These are phyloP conservation scores for Amphibolis antarctica DNA, from an alignment of 106 monocot genomes.

Conservation along the genomic window DNA sequence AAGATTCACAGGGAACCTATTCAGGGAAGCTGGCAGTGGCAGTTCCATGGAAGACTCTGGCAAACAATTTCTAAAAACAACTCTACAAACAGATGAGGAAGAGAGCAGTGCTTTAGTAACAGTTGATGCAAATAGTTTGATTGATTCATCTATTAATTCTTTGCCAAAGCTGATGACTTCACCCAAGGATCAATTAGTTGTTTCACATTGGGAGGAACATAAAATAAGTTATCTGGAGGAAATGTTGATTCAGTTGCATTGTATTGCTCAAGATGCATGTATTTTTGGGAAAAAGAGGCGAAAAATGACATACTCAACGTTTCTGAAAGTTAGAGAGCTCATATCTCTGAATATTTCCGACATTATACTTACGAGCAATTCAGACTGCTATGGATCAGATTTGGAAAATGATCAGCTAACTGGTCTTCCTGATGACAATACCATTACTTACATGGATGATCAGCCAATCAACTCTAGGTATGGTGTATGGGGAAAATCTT, in stretches of 20 bases:
- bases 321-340: neutral
- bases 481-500: neutral
- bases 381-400: neutral
- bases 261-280: neutral
- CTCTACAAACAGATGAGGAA: neutral
- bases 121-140: too few relatives aligned
- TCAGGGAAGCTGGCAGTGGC: neutral
- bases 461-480: neutral
- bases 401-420: neutral
- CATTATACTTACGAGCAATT: neutral
- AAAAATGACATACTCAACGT: neutral
- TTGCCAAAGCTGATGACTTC: neutral
- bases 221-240: neutral
- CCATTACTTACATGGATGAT: neutral
- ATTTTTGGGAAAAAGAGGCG: neutral
- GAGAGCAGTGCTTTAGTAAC: neutral
- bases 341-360: neutral
- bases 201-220: neutral
- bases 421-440: neutral
- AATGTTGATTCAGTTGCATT: slow-evolving; percentile 4
- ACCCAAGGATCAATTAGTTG: too few relatives aligned
- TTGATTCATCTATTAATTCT: neutral
- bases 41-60: neutral
- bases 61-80: neutral
- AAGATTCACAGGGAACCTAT: neutral